phyloP scores from a whole-genome alignment of 2,329 filamentous ascomycete species.

The Monilinia fructicola region DNA sequence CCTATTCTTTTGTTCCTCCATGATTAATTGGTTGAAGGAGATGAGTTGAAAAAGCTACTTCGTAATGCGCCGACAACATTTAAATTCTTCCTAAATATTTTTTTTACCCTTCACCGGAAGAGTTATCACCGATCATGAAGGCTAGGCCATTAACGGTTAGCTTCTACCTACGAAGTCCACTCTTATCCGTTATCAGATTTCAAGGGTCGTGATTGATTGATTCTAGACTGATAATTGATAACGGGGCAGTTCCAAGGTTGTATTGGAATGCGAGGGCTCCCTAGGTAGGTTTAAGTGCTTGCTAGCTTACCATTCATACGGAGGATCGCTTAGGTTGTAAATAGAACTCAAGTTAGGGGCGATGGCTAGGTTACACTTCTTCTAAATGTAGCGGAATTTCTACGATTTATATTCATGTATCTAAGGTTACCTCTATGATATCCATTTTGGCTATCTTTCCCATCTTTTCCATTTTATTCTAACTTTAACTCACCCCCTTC shows the following conservation, averaged over 20 bases:
- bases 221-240: no score
- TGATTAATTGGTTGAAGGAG: slow-evolving; percentile 43
- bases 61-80: slow-evolving; percentile 18
- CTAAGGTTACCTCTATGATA: background rate
- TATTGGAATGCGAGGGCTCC: background rate
- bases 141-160: background rate
- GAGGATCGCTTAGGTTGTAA: background rate
- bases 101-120: slow-evolving; percentile 10
- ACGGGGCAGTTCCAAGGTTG: background rate
- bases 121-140: background rate
- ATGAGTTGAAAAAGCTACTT: slow-evolving; percentile 5
- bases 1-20: slow-evolving; percentile 83
- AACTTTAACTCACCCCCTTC: background rate
- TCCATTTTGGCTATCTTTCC: background rate
- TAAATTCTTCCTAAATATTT: slow-evolving; percentile 15
- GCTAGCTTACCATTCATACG: background rate
- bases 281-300: background rate
- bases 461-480: background rate
- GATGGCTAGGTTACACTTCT: background rate
- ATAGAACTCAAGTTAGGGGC: background rate
- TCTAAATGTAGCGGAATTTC: background rate
- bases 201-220: background rate
- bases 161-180: fast-evolving
- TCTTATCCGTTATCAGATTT: slow-evolving; percentile 13
- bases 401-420: slow-evolving; percentile 2